These are phyloP conservation scores for Aegilops sharonensis DNA, from an alignment of 176 grass and related monocot species.

Conservation along the genomic window DNA sequence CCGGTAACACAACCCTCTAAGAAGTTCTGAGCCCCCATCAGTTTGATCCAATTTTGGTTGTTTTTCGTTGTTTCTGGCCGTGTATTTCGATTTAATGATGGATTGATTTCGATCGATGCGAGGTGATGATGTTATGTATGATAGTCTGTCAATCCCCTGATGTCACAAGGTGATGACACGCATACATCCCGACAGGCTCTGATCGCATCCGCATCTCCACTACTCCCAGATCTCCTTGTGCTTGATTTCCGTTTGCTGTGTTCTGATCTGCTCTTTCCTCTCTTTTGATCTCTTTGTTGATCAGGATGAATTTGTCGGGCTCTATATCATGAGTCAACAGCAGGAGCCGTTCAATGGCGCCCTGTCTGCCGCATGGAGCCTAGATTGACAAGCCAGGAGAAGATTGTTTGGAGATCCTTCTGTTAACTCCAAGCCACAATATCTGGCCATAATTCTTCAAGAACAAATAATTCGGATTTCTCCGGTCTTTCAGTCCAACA, in stretches of 20 bases:
- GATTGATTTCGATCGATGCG: not conserved
- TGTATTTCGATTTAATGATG: no score
- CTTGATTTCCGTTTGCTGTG: no score
- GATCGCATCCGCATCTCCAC: conserved; percentile 26
- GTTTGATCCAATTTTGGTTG: not conserved
- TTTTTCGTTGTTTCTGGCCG: no score
- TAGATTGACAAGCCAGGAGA: conserved; percentile 53
- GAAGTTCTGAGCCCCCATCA: conserved; percentile 75
- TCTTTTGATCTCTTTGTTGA: not conserved
- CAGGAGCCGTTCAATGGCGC: conserved; percentile 36
- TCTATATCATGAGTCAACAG: conserved; percentile 66
- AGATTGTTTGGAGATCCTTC: conserved; percentile 70
- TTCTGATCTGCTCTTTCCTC: not conserved
- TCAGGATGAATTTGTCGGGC: not conserved
- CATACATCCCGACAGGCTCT: conserved; percentile 81
- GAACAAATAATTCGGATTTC: no score
- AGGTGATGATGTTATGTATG: conserved; percentile 64
- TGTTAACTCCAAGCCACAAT: conserved; percentile 60
- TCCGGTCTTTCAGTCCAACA: no score
- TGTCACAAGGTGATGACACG: conserved; percentile 53
- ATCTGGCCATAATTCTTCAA: conserved; percentile 33
- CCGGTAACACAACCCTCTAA: conserved; percentile 86
- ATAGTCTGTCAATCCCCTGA: conserved; percentile 88
- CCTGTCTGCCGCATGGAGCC: conserved; percentile 65
- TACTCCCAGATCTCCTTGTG: no score